These are phyloP conservation scores for Guillardia theta DNA, from an alignment of 78 protist genomes.

Conservation along the genomic window DNA sequence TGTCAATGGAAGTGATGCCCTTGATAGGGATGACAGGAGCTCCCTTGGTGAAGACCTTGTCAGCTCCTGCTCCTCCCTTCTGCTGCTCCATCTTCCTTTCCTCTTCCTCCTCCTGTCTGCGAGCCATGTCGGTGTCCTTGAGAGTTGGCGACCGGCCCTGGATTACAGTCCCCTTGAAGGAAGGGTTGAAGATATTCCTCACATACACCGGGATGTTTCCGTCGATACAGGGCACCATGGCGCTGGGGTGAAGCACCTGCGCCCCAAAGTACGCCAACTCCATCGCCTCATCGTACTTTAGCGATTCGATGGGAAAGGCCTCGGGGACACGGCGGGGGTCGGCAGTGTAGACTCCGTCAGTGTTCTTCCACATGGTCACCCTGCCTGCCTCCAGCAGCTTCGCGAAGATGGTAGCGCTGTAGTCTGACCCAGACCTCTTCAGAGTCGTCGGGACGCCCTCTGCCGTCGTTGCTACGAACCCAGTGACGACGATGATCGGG, in stretches of 20 bases:
- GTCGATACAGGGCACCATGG: constrained; percentile 55
- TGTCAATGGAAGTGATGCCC: constrained; percentile 38
- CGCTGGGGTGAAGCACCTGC: constrained; percentile 54
- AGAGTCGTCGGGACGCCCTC: constrained; percentile 19
- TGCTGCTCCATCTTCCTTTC: background rate
- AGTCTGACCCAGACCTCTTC: constrained; percentile 48
- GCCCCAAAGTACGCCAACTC: constrained; percentile 44
- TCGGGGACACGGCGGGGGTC: constrained; percentile 52
- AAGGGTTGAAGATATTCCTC: constrained; percentile 24
- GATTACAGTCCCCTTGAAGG: constrained; percentile 26
- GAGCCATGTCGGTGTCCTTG: background rate
- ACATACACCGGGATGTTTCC: constrained; percentile 44
- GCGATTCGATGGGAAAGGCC: constrained; percentile 19
- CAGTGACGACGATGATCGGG: constrained; percentile 15
- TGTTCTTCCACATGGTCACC: constrained; percentile 56
- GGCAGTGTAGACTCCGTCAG: constrained; percentile 56
- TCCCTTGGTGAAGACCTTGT: background rate
- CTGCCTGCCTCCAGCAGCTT: background rate
- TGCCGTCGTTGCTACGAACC: constrained; percentile 13
- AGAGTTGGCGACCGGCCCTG: background rate
- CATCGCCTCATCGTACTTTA: constrained; percentile 53
- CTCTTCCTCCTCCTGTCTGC: background rate
- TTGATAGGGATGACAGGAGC: background rate
- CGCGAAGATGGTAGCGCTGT: constrained; percentile 49
- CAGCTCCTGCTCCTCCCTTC: background rate